Percentiles rank a stretch among this genome's conserved stretches.
Evolutionary conservation across 78 protist genomes (phyloP).

Genomic region (Tieghemostelium lacteum): DNA sequence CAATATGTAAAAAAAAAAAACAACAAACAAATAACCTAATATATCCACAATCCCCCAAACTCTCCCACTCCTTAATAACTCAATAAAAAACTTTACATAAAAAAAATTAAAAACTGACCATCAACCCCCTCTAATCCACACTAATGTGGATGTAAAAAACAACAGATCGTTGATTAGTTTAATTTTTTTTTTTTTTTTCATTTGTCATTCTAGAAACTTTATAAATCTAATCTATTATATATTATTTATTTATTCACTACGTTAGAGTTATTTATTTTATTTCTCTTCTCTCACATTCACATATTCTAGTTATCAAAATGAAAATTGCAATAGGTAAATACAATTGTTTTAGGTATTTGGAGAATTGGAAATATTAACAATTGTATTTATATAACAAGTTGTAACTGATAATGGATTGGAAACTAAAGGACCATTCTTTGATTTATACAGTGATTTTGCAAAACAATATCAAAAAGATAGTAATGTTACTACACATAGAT

Average conservation of each 20-base stretch:
- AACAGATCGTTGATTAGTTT: too few relatives aligned
- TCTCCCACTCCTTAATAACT: too few relatives aligned
- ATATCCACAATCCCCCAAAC: too few relatives aligned
- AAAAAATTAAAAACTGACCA: too few relatives aligned
- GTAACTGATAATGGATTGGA: constrained; percentile 34
- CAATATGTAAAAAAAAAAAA: too few relatives aligned
- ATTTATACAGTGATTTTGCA: constrained; percentile 7
- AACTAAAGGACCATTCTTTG: background rate
- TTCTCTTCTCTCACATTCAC: background rate
- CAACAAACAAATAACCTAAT: too few relatives aligned
- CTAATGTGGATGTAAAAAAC: too few relatives aligned
- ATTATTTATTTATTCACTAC: too few relatives aligned
- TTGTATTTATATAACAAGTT: background rate
- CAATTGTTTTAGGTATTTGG: background rate
- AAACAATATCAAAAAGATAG: background rate
- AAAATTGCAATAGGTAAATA: constrained; percentile 14
- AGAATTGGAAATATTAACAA: background rate
- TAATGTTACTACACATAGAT: background rate
- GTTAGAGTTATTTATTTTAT: too few relatives aligned
- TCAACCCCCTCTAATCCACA: too few relatives aligned
- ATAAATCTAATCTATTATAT: too few relatives aligned
- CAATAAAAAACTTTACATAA: too few relatives aligned
- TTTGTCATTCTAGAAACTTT: background rate
- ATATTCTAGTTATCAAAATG: background rate
- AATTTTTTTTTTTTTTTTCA: background rate